Conservation (phyloP, 208 protist species). For the Leishmania major region DNA sequence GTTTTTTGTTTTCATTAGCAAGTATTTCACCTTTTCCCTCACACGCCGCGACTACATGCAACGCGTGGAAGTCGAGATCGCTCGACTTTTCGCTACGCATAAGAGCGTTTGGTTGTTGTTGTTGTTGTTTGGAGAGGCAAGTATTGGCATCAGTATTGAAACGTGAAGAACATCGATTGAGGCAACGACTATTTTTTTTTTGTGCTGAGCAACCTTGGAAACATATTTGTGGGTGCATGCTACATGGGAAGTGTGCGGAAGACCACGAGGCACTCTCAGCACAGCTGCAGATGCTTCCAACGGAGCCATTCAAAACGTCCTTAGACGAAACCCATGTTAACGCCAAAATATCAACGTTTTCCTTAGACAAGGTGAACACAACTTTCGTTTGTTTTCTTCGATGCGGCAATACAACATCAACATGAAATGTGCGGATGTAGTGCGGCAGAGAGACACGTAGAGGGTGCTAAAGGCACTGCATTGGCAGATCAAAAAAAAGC, state of each 20-base stretch:
- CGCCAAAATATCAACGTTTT: neutral
- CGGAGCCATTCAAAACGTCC: neutral
- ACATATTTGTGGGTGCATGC: too few species aligned
- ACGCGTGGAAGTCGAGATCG: neutral
- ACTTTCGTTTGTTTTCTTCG: neutral
- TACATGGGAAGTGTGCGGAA: neutral
- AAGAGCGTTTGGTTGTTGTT: neutral
- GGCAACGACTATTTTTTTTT: neutral
- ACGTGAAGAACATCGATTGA: neutral
- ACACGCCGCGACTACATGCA: slow-evolving; percentile 3
- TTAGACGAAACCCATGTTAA: neutral
- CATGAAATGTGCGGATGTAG: neutral
- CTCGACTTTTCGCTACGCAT: neutral
- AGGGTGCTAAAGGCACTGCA: neutral
- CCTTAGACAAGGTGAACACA: neutral
- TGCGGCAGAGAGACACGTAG: neutral
- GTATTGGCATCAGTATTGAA: neutral
- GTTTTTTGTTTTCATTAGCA: neutral
- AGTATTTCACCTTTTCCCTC: neutral
- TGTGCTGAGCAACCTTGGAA: neutral
- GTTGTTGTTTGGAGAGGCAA: neutral
- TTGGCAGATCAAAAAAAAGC: neutral
- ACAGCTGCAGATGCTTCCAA: neutral
- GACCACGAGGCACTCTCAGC: neutral
- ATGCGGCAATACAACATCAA: neutral